These are phyloP conservation scores for Rhizopogon vesiculosus DNA, from an alignment of 768 basidiomycete genomes.

Conservation along the genomic window DNA sequence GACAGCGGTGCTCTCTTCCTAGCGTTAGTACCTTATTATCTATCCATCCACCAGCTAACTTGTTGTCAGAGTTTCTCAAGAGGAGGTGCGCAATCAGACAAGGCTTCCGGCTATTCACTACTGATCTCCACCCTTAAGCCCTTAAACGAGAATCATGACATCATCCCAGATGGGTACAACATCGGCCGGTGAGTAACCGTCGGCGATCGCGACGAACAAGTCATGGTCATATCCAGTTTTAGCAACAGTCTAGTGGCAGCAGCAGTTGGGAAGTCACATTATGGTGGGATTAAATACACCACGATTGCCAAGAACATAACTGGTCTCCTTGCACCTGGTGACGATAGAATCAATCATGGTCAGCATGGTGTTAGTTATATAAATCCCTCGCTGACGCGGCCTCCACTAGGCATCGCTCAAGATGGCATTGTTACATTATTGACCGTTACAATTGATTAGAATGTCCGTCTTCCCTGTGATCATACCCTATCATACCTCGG, in stretches of 20 bases:
- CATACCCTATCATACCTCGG: no score
- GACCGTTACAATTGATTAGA: conserved; percentile 42
- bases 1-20: conserved; percentile 50
- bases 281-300: conserved; percentile 41
- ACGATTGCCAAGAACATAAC: conserved; percentile 43
- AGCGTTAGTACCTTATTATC: conserved; percentile 34
- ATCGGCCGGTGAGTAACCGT: conserved; percentile 33
- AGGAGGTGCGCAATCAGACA: conserved; percentile 27
- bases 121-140: conserved; percentile 14
- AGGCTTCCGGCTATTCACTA: background rate
- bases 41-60: background rate
- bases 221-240: background rate
- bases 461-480: background rate
- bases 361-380: background rate
- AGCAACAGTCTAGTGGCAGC: conserved; percentile 35
- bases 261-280: conserved; percentile 35
- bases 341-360: conserved; percentile 52
- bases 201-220: background rate
- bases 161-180: conserved; percentile 46
- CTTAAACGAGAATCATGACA: conserved; percentile 31
- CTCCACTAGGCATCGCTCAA: conserved; percentile 45
- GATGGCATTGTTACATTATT: conserved; percentile 55
- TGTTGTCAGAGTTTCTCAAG: conserved; percentile 38
- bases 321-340: conserved; percentile 50
- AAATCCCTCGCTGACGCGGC: background rate